Percentiles rank a stretch among this genome's conserved stretches.
Evolutionary conservation across 805 yeast species (phyloP).

Genomic region (Saccharomycopsis sp.): DNA sequence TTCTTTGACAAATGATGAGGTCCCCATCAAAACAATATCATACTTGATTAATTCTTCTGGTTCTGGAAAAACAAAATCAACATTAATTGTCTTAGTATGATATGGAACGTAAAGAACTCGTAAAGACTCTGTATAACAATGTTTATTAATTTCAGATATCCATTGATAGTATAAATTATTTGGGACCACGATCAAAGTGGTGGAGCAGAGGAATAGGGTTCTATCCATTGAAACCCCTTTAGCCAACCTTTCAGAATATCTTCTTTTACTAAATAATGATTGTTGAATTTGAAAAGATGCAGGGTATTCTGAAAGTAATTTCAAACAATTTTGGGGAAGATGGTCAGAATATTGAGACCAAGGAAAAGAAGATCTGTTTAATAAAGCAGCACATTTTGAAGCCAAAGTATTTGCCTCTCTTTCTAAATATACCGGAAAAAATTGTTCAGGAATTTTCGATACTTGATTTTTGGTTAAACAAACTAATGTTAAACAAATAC

Average conservation of each 20-base stretch:
- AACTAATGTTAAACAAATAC: conserved; percentile 56
- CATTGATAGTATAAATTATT: conserved; percentile 61
- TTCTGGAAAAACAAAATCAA: conserved; percentile 22
- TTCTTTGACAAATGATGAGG: conserved; percentile 35
- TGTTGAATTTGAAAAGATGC: conserved; percentile 32
- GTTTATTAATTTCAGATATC: conserved; percentile 48
- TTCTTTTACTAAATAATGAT: conserved; percentile 16
- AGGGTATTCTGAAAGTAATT: conserved; percentile 28
- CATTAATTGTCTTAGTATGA: conserved; percentile 3
- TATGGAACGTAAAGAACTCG: conserved; percentile 25
- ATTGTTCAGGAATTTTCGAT: conserved; percentile 31
- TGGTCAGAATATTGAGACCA: conserved; percentile 41
- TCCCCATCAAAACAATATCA: conserved; percentile 45
- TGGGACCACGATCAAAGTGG: conserved; percentile 54
- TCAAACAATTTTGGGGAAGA: conserved; percentile 35
- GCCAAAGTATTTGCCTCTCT: conserved; percentile 19
- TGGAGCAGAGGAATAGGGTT: conserved; percentile 34
- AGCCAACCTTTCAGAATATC: conserved; percentile 20
- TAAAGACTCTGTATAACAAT: conserved; percentile 32
- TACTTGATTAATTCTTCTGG: conserved; percentile 29
- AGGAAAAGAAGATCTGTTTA: conserved; percentile 40
- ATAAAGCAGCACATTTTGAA: conserved; percentile 32
- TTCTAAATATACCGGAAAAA: neutral
- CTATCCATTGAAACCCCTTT: conserved; percentile 6
- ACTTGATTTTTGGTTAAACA: conserved; percentile 44